Evolutionary conservation across 768 basidiomycete species (phyloP), one percentile per base, ranked within the genome.

Genomic region (Lentinula aciculospora): DNA sequence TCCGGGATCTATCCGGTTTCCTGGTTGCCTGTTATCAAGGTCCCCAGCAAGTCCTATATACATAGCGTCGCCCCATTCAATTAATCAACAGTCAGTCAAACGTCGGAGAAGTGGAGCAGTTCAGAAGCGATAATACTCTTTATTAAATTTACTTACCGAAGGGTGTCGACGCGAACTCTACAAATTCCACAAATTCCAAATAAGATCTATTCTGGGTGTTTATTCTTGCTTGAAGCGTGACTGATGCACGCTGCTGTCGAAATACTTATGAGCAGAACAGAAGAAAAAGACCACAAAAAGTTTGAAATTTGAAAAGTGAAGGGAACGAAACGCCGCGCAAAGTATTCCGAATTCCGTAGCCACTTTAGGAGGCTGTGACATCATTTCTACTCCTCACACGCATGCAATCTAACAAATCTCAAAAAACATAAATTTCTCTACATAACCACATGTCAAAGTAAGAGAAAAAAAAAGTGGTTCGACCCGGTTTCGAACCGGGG

Each of bases 401-500:
- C 40, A 42, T 6, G 15, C 15, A 42, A 42, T n/a, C n/a, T n/a
- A n/a, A n/a, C n/a, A n/a, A n/a, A n/a, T n/a, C n/a, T n/a, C n/a
- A n/a, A n/a, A n/a, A n/a, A n/a, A n/a, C n/a, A n/a, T n/a, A n/a
- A n/a, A n/a, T n/a, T n/a, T n/a, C n/a, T n/a, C n/a, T n/a, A n/a
- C n/a, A n/a, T n/a, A n/a, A n/a, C n/a, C n/a, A n/a, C n/a, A n/a
- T n/a, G n/a, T n/a, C n/a, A 17, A 42, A 42, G 15, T 6, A n/a
- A 15, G 15, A 2, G 9, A 17, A 42, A 27, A 29, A 19, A 21
- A 27, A 29, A 13, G 4, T 47, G 46, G 27, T 28, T 47, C 46
- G 46, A 29, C 46, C 46, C 46, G 46, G 46, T 47, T 27, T 47
- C 46, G 46, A 47, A 47, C 46, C 46, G 46, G 46, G 46, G 46